These are phyloP conservation scores for Microbotryum lychnidis-dioicae DNA, from an alignment of 1,284 basidiomycete species.

Conservation along the genomic window DNA sequence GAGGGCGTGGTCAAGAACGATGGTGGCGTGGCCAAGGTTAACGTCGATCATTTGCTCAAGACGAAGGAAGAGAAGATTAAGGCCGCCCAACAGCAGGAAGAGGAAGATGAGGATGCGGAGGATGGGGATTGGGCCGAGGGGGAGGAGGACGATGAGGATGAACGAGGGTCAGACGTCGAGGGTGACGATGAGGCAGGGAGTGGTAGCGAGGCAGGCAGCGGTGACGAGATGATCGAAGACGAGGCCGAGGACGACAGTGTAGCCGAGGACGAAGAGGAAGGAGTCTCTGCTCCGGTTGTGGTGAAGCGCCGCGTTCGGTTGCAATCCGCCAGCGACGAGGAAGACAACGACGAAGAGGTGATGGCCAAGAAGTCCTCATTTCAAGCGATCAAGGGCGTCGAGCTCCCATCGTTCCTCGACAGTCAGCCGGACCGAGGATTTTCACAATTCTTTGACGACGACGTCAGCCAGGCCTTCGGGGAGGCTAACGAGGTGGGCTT, in stretches of 20 bases:
- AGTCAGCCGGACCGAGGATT: constrained; percentile 15
- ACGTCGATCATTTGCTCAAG: constrained; percentile 17
- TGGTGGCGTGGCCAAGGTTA: constrained; percentile 5
- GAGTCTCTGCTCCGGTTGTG: background rate
- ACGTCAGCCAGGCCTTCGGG: constrained; percentile 18
- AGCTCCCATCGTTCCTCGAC: background rate
- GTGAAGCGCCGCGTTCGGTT: background rate
- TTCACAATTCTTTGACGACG: constrained; percentile 30
- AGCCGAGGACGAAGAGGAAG: background rate
- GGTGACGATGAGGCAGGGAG: background rate
- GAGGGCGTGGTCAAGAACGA: background rate
- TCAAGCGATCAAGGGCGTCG: background rate
- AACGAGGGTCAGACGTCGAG: constrained; percentile 1
- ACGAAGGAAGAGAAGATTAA: constrained; percentile 11
- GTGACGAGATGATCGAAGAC: background rate
- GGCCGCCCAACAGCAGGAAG: constrained; percentile 5
- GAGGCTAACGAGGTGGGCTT: constrained; percentile 5
- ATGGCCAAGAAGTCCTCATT: constrained; percentile 5
- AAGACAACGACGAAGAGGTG: constrained; percentile 8
- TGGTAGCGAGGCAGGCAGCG: constrained; percentile 2
- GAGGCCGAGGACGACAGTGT: background rate
- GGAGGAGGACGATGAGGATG: constrained; percentile 6
- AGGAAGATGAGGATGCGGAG: constrained; percentile 15
- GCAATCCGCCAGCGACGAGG: background rate
- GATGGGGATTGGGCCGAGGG: background rate